phyloP scores from a whole-genome alignment of 148 eudicot species.

The Polygonum maritimum region DNA sequence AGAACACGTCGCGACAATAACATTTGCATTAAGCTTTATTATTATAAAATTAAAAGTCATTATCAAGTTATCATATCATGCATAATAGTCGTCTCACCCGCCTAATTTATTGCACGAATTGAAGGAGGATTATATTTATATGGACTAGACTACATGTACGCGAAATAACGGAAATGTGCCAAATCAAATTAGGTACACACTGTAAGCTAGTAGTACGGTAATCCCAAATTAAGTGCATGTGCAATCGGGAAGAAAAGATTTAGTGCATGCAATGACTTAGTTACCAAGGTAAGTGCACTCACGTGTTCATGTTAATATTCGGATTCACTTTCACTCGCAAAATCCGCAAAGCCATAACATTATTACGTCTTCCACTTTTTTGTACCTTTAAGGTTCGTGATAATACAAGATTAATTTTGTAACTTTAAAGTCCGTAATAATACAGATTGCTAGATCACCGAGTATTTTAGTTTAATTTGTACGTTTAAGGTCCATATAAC shows the following conservation, averaged over 20 bases:
- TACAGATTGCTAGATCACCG: too few relatives aligned
- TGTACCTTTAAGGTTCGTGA: too few relatives aligned
- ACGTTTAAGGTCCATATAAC: too few relatives aligned
- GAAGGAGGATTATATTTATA: background rate
- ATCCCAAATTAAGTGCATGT: background rate
- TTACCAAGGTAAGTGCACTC: background rate
- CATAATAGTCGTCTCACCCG: background rate
- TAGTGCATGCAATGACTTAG: too few relatives aligned
- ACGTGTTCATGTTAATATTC: background rate
- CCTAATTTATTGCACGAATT: background rate
- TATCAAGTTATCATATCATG: background rate
- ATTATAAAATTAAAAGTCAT: background rate
- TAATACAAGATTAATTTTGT: too few relatives aligned
- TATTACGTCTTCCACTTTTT: too few relatives aligned
- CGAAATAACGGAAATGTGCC: background rate
- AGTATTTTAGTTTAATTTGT: too few relatives aligned
- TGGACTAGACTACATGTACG: too few relatives aligned
- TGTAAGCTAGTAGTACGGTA: background rate
- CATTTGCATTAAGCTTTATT: background rate
- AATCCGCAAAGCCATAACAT: background rate
- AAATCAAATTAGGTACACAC: background rate
- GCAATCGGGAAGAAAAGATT: background rate
- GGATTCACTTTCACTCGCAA: background rate
- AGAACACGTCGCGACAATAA: background rate
- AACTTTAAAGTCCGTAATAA: too few relatives aligned